Percentiles rank a stretch among this genome's conserved stretches.
phyloP scores from a whole-genome alignment of 1,284 basidiomycete species.

The Cryptococcus amylolentus region DNA sequence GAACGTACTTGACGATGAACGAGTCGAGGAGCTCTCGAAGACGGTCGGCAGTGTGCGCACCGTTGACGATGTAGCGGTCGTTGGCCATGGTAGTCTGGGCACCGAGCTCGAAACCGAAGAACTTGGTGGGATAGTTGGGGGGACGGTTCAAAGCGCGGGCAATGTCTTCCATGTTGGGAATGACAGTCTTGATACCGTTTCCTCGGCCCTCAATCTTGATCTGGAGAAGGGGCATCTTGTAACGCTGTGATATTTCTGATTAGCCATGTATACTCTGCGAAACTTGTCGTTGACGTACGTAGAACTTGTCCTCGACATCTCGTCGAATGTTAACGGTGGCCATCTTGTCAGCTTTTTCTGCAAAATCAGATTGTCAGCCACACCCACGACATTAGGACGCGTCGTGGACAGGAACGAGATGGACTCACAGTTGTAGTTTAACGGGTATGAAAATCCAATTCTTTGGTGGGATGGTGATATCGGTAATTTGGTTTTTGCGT shows the following conservation, averaged over 20 bases:
- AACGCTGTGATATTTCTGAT: constrained; percentile 31
- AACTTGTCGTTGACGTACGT: constrained; percentile 39
- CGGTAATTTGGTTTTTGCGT: constrained; percentile 7
- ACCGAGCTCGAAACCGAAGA: constrained; percentile 97
- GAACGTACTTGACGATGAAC: constrained; percentile 98
- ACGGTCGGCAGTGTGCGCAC: constrained; percentile 86
- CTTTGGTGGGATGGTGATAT: constrained; percentile 11
- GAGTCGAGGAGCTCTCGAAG: constrained; percentile 92
- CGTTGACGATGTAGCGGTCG: constrained; percentile 98
- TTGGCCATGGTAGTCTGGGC: constrained; percentile 95
- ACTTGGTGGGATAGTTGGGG: constrained; percentile 94
- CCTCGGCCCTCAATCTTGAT: constrained; percentile 99
- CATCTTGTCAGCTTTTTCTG: constrained; percentile 58
- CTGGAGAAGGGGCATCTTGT: constrained; percentile 83
- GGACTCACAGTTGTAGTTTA: constrained; percentile 8
- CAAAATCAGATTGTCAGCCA: neutral
- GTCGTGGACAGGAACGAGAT: neutral
- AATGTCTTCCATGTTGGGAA: constrained; percentile 98
- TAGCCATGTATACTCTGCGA: neutral
- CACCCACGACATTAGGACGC: neutral
- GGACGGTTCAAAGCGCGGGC: constrained; percentile 92
- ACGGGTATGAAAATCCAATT: constrained; percentile 13
- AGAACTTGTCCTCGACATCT: constrained; percentile 79
- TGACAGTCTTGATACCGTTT: constrained; percentile 98
- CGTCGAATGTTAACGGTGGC: constrained; percentile 94